Conservation (phyloP, 1,284 basidiomycete species). For the Leccinum pachyderme region DNA sequence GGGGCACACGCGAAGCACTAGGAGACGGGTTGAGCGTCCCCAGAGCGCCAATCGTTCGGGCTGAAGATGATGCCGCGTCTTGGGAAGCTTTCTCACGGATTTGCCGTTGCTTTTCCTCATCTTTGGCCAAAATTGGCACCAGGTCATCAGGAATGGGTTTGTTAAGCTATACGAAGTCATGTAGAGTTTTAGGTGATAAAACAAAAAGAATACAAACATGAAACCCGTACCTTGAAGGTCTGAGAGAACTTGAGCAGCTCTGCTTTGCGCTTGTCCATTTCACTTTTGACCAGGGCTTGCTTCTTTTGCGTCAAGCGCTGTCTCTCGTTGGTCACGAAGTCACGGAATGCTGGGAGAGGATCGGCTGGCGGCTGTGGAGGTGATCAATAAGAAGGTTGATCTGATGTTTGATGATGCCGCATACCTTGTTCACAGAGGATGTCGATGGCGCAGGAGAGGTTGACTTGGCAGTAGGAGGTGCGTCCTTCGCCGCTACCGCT, state of each 20-base stretch:
- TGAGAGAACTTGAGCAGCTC: slow-evolving; percentile 92
- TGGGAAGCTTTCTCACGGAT: slow-evolving; percentile 75
- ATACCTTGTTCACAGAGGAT: slow-evolving; percentile 40
- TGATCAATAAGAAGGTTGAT: slow-evolving; percentile 10
- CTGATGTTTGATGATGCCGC: neutral
- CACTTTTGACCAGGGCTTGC: slow-evolving; percentile 86
- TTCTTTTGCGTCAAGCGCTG: slow-evolving; percentile 88
- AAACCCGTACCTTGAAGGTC: slow-evolving; percentile 78
- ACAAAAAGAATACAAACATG: neutral
- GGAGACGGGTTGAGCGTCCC: slow-evolving; percentile 36
- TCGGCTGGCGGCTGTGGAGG: slow-evolving; percentile 57
- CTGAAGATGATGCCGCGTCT: slow-evolving; percentile 64
- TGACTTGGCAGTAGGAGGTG: slow-evolving; percentile 49
- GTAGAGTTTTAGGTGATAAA: slow-evolving; percentile 1
- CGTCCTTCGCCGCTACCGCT: slow-evolving; percentile 38
- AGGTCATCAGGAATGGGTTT: slow-evolving; percentile 94
- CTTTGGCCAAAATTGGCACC: slow-evolving; percentile 88
- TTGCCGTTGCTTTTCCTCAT: slow-evolving; percentile 81
- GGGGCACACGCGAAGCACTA: slow-evolving; percentile 35
- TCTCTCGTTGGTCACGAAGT: slow-evolving; percentile 88
- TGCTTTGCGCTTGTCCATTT: slow-evolving; percentile 90
- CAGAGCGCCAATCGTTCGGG: slow-evolving; percentile 60
- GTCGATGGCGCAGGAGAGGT: slow-evolving; percentile 56
- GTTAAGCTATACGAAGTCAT: slow-evolving; percentile 60
- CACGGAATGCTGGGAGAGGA: slow-evolving; percentile 76